Base-by-base conservation (phyloP, 1,139 yeast species). In the Yamadazyma sp. region DNA sequence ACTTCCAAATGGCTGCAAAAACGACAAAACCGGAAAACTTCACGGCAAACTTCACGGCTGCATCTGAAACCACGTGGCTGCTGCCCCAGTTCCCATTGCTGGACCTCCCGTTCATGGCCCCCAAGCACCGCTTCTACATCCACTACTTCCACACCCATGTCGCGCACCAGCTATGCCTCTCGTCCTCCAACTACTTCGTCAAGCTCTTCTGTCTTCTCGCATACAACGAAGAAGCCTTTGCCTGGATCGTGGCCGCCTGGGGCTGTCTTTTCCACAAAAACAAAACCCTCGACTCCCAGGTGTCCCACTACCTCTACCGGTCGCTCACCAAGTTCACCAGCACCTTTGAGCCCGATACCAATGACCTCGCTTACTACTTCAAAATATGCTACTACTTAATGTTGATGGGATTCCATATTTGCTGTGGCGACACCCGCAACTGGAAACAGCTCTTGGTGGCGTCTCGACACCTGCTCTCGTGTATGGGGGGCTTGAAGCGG, bases 401-500 rank as follows among this genome's bases (percentile, higher is more conserved):
- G 10, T 40, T 46, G 14, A 45, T 56, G 11, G 63, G 62, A 2
- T 44, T 51, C 14, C 53, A 57, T 35, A 59, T 70, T 3, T 67
- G 73, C 29, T 53, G 65, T 2, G 77, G 77, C 2, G 76, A 70
- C 46, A 67, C 66, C 4, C 43, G 44, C 10, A 50, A 56, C 29
- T 72, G 77, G 77, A 59, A 37, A 47, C 48, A 14, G 24, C 42
- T 14, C 53, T 59, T 40, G 24, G 35, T 31, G 10, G 40, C 48
- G 24, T 51, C 60, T 32, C 44, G 87, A 20, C 57, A 70, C 26
- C 59, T 63, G 24, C 78, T 80, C 4, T 62, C 65, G 4, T 54
- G 67, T 0, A 77, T 78, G 42, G 88, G 86, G 2, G 86, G 86
- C 0, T 57, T 87, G 27, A 31, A 26, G 9, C 37, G 37, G 16